Percentiles rank a stretch among this genome's conserved stretches.
Conservation (phyloP, 1,284 basidiomycete species). For the Sporisorium graminicola region DNA sequence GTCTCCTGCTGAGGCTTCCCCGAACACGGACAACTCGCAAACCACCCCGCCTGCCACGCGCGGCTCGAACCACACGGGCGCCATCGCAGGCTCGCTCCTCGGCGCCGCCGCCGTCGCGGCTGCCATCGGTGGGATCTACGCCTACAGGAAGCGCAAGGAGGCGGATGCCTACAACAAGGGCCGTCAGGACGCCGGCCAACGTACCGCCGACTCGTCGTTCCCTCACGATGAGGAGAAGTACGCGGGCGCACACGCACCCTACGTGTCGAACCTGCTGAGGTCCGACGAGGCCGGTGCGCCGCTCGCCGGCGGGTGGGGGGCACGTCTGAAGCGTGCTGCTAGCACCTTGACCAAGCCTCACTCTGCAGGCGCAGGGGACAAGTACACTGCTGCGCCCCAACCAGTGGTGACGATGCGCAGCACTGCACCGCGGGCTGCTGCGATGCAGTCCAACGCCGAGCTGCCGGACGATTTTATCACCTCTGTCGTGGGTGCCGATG, state of each 20-base stretch:
- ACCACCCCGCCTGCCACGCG: background rate
- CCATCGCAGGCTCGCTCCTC: constrained; percentile 61
- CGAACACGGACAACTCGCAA: background rate
- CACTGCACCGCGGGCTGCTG: constrained; percentile 8
- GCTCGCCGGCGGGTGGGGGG: constrained; percentile 19
- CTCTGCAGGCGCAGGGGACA: constrained; percentile 2
- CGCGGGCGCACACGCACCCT: constrained; percentile 18
- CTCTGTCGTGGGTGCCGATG: constrained; percentile 33
- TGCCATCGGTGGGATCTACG: constrained; percentile 63
- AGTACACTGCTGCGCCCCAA: constrained; percentile 19
- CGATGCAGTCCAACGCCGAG: constrained; percentile 3
- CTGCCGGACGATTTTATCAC: constrained; percentile 50
- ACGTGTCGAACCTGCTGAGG: constrained; percentile 48
- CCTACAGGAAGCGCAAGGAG: constrained; percentile 60
- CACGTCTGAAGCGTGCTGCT: constrained; percentile 27
- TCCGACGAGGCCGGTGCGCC: constrained; percentile 10
- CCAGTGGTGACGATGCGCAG: constrained; percentile 24
- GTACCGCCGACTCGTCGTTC: too few species aligned
- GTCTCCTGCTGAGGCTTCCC: background rate
- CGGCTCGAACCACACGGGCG: constrained; percentile 39
- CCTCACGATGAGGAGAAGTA: constrained; percentile 22
- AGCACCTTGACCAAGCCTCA: constrained; percentile 14
- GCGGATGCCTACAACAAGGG: constrained; percentile 40
- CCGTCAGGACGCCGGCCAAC: constrained; percentile 5
- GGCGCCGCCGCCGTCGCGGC: constrained; percentile 65